Evolutionary conservation across 1,139 yeast species (phyloP).

Genomic region (Pichiaceae sp.): DNA sequence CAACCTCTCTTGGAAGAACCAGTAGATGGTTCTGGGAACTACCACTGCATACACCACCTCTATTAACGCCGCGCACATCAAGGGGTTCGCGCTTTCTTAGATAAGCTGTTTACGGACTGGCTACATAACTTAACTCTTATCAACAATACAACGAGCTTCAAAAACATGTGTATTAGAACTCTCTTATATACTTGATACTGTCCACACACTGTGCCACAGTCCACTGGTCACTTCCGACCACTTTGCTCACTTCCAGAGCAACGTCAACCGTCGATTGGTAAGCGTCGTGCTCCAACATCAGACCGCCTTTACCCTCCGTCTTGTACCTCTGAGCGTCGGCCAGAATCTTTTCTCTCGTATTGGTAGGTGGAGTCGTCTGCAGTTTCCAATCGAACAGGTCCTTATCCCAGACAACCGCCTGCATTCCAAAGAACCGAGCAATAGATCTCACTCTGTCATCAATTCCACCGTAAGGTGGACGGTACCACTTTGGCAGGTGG

Average conservation of each 20-base stretch:
- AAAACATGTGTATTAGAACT: conserved; percentile 8
- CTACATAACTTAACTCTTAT: too few species aligned
- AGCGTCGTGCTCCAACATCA: conserved; percentile 83
- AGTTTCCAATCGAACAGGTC: conserved; percentile 92
- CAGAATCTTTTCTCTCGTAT: conserved; percentile 43
- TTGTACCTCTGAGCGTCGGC: conserved; percentile 50
- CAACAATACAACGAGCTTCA: too few species aligned
- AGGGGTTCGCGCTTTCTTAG: too few species aligned
- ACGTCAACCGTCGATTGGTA: conserved; percentile 57
- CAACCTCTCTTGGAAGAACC: conserved; percentile 60
- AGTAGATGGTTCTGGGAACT: conserved; percentile 15
- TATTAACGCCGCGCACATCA: too few species aligned
- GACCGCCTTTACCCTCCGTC: conserved; percentile 35
- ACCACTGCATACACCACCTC: too few species aligned
- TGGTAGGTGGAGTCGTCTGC: conserved; percentile 29
- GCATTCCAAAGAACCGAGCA: conserved; percentile 78
- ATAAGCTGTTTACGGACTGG: too few species aligned
- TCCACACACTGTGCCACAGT: conserved; percentile 83
- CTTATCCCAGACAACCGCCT: conserved; percentile 82
- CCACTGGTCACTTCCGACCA: conserved; percentile 49
- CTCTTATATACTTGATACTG: conserved; percentile 34
- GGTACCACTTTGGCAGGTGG: conserved; percentile 85
- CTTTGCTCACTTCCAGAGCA: conserved; percentile 48
- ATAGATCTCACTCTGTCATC: conserved; percentile 81
- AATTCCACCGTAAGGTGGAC: conserved; percentile 95